Evolutionary conservation across 75 land plant genomes (phyloP), one percentile per base, ranked within the genome.

Genomic region (Pinus taeda): DNA sequence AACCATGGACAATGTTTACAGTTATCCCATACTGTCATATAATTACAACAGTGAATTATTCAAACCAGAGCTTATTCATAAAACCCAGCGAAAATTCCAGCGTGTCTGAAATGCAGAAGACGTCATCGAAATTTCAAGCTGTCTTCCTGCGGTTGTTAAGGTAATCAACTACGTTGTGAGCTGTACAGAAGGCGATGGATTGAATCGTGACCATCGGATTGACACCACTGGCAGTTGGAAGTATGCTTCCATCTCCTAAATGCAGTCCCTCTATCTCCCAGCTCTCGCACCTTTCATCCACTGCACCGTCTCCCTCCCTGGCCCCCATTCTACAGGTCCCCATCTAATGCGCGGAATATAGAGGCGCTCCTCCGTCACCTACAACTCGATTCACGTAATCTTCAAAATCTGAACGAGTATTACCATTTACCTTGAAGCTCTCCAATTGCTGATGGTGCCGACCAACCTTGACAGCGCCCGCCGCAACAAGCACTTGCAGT

Each of bases 321-420:
- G 24, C 67, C 17, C 83, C 84, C 84, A 82, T 82, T 30, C 69
- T 57, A 70, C 84, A 82, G 77, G 57, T 74, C n/a, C 84, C 70
- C 83, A 82, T 80, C 42, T 82, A 83, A 59, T 82, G 84, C 3
- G 81, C 83, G 2, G 58, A 61, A 17, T 36, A 21, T 21, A 64
- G 17, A 1, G 22, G 66, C 29, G 26, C 49, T 20, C 61, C 58
- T 17, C 53, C 49, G 9, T 42, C 42, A 4, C 8, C 62, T 20
- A 4, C 59, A 3, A 89, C 86, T 18, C 59, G 58, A 22, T 82
- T 18, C 88, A 93, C 57, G 37, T 90, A 96, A 74, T 75, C 93
- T 74, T 85, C 85, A 29, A 85, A 56, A 22, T 78, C 83, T 20
- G 78, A 56, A 30, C 76, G 3, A 15, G 0, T 24, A 73, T 74